These are phyloP conservation scores for Pichia sp. DNA, from an alignment of 1,139 yeast species.

Conservation along the genomic window DNA sequence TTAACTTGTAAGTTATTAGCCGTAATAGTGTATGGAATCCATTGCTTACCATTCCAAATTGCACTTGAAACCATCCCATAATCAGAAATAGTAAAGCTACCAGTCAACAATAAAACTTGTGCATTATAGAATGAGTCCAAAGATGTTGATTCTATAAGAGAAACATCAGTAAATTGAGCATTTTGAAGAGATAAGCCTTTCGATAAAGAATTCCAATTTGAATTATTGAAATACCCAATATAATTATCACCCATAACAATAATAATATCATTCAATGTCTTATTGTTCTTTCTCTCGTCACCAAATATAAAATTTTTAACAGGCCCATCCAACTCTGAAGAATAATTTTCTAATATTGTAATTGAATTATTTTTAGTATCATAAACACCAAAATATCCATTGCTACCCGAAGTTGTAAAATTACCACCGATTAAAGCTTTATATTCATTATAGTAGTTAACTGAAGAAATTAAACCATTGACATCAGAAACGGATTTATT, in stretches of 20 bases:
- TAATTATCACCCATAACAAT: conserved; percentile 50
- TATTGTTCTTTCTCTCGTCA: conserved; percentile 45
- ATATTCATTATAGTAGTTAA: conserved; percentile 46
- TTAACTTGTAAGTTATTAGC: conserved; percentile 18
- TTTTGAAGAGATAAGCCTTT: conserved; percentile 24
- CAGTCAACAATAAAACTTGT: conserved; percentile 54
- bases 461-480: conserved; percentile 50
- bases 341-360: conserved; percentile 11
- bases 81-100: conserved; percentile 43
- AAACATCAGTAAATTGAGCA: conserved; percentile 37
- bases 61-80: conserved; percentile 66
- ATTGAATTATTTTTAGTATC: conserved; percentile 21
- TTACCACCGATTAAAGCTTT: conserved; percentile 60
- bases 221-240: conserved; percentile 45
- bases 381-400: conserved; percentile 18
- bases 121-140: conserved; percentile 34
- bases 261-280: conserved; percentile 40
- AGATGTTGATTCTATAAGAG: conserved; percentile 32
- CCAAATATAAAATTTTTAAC: conserved; percentile 36
- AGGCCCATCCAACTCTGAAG: conserved; percentile 18
- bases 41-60: conserved; percentile 56
- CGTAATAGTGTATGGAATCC: conserved; percentile 63
- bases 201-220: conserved; percentile 39
- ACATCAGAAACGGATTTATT: conserved; percentile 27
- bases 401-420: conserved; percentile 11